These are phyloP conservation scores for Bauhinia variegata DNA, from an alignment of 306 rosid genomes.

Conservation along the genomic window DNA sequence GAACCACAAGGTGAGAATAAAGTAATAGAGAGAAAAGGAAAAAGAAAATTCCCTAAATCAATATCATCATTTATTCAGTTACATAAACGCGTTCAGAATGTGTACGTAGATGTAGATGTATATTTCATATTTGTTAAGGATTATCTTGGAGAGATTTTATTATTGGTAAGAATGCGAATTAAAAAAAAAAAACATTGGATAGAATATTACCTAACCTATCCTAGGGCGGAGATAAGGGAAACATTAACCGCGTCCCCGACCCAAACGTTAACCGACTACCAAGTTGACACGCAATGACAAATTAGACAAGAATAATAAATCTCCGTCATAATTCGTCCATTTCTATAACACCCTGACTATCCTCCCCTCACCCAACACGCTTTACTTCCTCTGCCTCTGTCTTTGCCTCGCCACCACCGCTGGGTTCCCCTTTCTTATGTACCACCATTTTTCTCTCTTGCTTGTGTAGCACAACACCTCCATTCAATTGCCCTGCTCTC, in stretches of 20 bases:
- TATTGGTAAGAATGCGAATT: not conserved
- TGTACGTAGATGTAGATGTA: too few relatives aligned
- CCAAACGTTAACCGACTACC: too few relatives aligned
- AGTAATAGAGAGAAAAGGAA: too few relatives aligned
- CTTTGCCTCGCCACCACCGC: not conserved
- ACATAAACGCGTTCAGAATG: too few relatives aligned
- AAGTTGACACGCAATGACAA: conserved; percentile 27
- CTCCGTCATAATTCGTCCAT: not conserved
- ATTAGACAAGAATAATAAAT: not conserved
- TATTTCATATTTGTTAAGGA: too few relatives aligned
- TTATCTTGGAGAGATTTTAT: not conserved
- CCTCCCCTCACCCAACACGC: too few relatives aligned
- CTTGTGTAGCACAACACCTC: not conserved
- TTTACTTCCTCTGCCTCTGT: too few relatives aligned
- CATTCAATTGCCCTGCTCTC: too few relatives aligned
- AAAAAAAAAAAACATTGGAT: not conserved
- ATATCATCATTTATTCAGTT: too few relatives aligned
- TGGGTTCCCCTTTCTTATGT: not conserved
- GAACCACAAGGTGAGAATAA: too few relatives aligned
- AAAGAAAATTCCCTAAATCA: too few relatives aligned
- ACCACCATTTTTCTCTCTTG: not conserved
- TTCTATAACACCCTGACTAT: too few relatives aligned
- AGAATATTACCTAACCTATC: conserved; percentile 7
- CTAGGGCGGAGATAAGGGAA: conserved; percentile 26
- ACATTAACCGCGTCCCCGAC: conserved; percentile 26